Evolutionary conservation across 139 green algal species (phyloP).

Genomic region (Trebouxia sp.): DNA sequence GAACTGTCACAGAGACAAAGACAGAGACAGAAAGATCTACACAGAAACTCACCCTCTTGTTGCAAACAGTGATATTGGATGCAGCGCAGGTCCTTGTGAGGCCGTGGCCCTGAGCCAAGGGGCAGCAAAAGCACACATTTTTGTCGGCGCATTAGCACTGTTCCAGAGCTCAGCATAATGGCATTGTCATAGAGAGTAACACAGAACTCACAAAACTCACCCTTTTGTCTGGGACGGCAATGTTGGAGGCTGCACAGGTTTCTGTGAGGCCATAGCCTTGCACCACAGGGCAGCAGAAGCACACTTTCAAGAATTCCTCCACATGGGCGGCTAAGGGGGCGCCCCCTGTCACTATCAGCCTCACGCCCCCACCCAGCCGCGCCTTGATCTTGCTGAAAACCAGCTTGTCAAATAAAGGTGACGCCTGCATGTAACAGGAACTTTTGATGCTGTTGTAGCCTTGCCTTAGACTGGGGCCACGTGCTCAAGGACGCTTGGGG

Average conservation of each 20-base stretch:
- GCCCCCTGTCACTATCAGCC: slow-evolving; percentile 60
- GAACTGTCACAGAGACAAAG: too few species aligned
- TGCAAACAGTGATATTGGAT: too few species aligned
- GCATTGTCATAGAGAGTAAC: too few species aligned
- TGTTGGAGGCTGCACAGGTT: slow-evolving; percentile 81
- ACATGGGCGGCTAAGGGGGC: slow-evolving; percentile 70
- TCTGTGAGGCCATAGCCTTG: slow-evolving; percentile 94
- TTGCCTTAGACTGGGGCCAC: neutral
- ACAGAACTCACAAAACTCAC: slow-evolving; percentile 19
- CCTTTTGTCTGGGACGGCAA: slow-evolving; percentile 57
- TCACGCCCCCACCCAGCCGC: slow-evolving; percentile 57
- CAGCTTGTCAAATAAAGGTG: slow-evolving; percentile 79
- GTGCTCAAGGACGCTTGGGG: too few species aligned
- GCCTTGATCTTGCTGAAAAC: slow-evolving; percentile 73
- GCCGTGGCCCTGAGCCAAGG: slow-evolving; percentile 83
- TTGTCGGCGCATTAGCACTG: too few species aligned
- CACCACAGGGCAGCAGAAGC: slow-evolving; percentile 57
- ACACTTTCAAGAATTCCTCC: slow-evolving; percentile 67
- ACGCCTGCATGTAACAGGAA: slow-evolving; percentile 39
- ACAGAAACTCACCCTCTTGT: too few species aligned
- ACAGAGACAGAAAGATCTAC: too few species aligned
- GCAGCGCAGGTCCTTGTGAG: slow-evolving; percentile 87
- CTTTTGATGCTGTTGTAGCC: neutral
- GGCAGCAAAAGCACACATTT: slow-evolving; percentile 61
- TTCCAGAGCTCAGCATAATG: too few species aligned